These are phyloP conservation scores for Bruguiera hainesii DNA, from an alignment of 441 rosid genomes.

Conservation along the genomic window DNA sequence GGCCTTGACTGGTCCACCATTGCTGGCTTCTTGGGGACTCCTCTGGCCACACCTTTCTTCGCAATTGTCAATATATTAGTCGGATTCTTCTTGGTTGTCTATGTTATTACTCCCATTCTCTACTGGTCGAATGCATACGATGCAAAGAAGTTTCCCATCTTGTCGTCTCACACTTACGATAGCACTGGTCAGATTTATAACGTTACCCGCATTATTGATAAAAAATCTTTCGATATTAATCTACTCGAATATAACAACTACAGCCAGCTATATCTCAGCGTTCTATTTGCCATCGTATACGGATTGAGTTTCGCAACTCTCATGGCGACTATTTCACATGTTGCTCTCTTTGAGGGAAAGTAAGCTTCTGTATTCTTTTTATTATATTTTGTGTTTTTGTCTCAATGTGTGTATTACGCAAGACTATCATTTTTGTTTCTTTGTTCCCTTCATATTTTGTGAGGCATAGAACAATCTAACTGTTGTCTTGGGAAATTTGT, in stretches of 20 bases:
- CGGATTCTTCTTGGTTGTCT: slow-evolving; percentile 42
- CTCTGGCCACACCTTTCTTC: slow-evolving; percentile 58
- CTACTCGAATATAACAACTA: slow-evolving; percentile 29
- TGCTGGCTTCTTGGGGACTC: slow-evolving; percentile 58
- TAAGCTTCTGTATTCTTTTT: slow-evolving; percentile 6
- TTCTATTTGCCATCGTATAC: slow-evolving; percentile 44
- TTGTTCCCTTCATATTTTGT: no score
- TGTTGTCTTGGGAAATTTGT: no score
- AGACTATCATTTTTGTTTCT: no score
- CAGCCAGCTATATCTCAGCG: slow-evolving; percentile 46
- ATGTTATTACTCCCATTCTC: slow-evolving; percentile 36
- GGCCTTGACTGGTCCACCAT: slow-evolving; percentile 58
- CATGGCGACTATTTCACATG: slow-evolving; percentile 50
- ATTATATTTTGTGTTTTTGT: background rate
- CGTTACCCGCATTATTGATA: slow-evolving; percentile 41
- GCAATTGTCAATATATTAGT: slow-evolving; percentile 43
- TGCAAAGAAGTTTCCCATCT: slow-evolving; percentile 54
- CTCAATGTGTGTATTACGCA: background rate
- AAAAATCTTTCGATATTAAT: slow-evolving; percentile 45
- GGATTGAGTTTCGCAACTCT: slow-evolving; percentile 63
- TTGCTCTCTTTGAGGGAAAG: slow-evolving; percentile 61
- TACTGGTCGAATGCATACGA: slow-evolving; percentile 48
- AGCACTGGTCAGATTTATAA: slow-evolving; percentile 38
- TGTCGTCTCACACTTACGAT: slow-evolving; percentile 54
- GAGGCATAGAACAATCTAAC: no score